Evolutionary conservation across 208 protist species (phyloP).

Genomic region (Wallacemonas rigidus): DNA sequence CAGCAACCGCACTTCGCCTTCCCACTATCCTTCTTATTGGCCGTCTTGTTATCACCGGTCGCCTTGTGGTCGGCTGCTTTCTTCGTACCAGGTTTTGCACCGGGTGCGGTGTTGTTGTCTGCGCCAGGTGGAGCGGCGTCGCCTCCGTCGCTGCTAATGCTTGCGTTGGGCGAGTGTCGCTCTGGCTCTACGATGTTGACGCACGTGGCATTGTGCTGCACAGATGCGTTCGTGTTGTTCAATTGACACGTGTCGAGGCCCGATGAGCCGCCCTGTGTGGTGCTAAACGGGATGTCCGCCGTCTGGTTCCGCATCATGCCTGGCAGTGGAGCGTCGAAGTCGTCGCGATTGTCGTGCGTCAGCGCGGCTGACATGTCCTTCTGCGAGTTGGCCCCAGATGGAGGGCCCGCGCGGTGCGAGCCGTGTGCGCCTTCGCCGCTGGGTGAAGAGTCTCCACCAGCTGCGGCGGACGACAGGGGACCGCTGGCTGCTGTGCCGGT

Average conservation of each 20-base stretch:
- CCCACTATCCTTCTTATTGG: neutral
- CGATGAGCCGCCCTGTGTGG: neutral
- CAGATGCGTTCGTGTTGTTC: neutral
- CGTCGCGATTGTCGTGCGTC: neutral
- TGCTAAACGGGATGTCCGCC: slow-evolving; percentile 8
- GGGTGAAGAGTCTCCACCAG: no score
- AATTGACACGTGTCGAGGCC: neutral
- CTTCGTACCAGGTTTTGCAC: neutral
- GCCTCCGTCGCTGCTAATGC: neutral
- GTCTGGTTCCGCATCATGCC: slow-evolving; percentile 11
- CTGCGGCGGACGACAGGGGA: neutral
- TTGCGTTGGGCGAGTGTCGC: neutral
- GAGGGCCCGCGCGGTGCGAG: neutral
- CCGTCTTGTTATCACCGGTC: neutral
- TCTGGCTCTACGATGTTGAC: slow-evolving; percentile 13
- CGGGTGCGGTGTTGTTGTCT: neutral
- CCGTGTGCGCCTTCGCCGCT: neutral
- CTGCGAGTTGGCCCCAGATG: neutral
- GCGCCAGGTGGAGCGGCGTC: neutral
- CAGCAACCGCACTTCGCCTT: slow-evolving; percentile 32
- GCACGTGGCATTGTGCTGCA: slow-evolving; percentile 11
- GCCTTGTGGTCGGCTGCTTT: slow-evolving; percentile 19
- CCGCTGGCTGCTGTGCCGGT: neutral
- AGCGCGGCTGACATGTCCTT: neutral
- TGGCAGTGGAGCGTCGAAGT: neutral